A percentile compares a stretch with the other conserved stretches of the same genome.
phyloP scores from a whole-genome alignment of 768 basidiomycete genomes.

The Russula brevipes region DNA sequence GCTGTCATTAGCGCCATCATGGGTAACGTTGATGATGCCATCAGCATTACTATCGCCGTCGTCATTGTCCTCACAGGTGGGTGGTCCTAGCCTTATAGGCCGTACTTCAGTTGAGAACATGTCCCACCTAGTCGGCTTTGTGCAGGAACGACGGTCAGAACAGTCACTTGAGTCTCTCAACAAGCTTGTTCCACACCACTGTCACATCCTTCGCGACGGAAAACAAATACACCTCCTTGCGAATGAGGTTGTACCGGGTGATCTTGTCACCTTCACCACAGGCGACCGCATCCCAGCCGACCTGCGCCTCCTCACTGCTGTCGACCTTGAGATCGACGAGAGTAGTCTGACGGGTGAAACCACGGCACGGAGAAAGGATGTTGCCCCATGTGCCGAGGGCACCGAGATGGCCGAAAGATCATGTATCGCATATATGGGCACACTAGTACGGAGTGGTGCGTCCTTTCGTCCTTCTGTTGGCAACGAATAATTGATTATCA shows the following conservation, averaged over 20 bases:
- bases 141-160: constrained; percentile 93
- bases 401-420: constrained; percentile 74
- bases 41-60: constrained; percentile 89
- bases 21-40: constrained; percentile 94
- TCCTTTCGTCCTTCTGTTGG: neutral
- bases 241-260: constrained; percentile 95
- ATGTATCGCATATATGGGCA: constrained; percentile 95
- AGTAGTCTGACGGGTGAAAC: constrained; percentile 95
- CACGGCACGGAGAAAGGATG: constrained; percentile 63
- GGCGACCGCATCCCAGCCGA: constrained; percentile 96
- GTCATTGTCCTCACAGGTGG: constrained; percentile 89
- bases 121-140: constrained; percentile 69
- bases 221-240: constrained; percentile 78
- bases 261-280: constrained; percentile 82
- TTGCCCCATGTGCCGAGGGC: constrained; percentile 45
- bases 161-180: constrained; percentile 92
- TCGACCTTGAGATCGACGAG: constrained; percentile 92
- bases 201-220: constrained; percentile 79
- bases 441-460: constrained; percentile 82
- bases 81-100: constrained; percentile 22
- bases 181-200: constrained; percentile 96
- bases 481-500: neutral
- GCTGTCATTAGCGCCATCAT: constrained; percentile 84
- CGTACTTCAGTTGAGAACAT: neutral
- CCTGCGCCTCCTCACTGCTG: constrained; percentile 71